Evolutionary conservation across 2,329 filamentous ascomycete species (phyloP), one percentile per base, ranked within the genome.

Genomic region (Verticillium zaregamsianum): DNA sequence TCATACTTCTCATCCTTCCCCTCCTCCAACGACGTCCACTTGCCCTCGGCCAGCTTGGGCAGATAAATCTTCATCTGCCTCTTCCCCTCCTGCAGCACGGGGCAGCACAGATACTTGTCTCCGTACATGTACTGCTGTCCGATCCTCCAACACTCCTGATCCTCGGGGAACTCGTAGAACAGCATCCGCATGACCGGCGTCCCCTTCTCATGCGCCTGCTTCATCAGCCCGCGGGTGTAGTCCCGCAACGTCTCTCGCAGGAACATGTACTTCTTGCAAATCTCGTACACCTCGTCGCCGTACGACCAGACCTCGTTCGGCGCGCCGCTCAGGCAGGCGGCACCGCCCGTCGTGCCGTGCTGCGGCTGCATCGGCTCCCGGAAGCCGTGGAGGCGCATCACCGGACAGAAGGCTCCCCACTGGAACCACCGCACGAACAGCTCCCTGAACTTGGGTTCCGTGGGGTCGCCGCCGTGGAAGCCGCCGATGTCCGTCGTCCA

Each of bases 401-500:
- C 87, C 0, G 87, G 87, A 61, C 86, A 88, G 68, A 87, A 90
- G 0, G 86, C 75, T 0, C 83, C 87, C 86, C 86, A 90, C 67
- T 90, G 87, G 70, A 90, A 90, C 88, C 87, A 90, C 2, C 88
- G 76, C 1, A 86, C 82, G 62, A 90, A 85, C 0, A 90, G 73
- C 68, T 90, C 87, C 8, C 85, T 77, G 71, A 90, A 90, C 0
- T 67, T 75, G 1, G 76, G 72, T 56, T 87, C 80, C 1, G 76
- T 70, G 0, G 86, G 84, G 63, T 87, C 79, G 0, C 87, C 87
- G 5, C 87, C 87, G 67, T 90, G 87, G 68, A 90, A 90, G 0
- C 88, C 88, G 2, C 88, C 87, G 59, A 90, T 90, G 66, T 90
- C 87, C 0, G 87, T 90, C 0, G 87, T 90, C 85, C 86, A 90